Conservation (phyloP, 306 rosid species). For the Cucumis melo region DNA sequence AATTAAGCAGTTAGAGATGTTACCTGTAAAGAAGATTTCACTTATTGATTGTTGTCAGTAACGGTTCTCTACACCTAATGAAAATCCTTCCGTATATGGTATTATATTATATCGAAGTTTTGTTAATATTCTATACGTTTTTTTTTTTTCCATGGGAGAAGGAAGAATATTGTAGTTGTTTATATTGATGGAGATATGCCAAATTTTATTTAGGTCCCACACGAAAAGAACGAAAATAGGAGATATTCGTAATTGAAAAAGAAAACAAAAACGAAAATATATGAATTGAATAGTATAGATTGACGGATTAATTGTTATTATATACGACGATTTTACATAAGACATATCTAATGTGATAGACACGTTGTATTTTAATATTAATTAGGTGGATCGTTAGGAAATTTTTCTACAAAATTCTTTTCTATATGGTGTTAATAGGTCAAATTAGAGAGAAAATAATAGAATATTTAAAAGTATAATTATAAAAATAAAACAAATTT, state of each 20-base stretch:
- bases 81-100: neutral
- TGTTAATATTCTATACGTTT: neutral
- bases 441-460: too few species aligned
- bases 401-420: too few species aligned
- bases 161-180: neutral
- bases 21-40: neutral
- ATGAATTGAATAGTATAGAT: neutral
- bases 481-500: too few species aligned
- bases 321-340: neutral
- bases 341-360: neutral
- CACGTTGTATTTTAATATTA: too few species aligned
- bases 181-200: neutral
- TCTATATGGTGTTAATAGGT: neutral
- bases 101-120: neutral
- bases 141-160: neutral
- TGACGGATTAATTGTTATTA: neutral
- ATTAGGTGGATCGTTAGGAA: neutral
- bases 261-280: neutral
- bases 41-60: neutral
- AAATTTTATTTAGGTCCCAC: neutral
- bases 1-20: neutral
- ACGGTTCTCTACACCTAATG: neutral
- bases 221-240: neutral
- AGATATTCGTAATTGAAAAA: neutral
- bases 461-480: neutral